Conservation (phyloP, 306 rosid genomes). For the Lotus japonicus region DNA sequence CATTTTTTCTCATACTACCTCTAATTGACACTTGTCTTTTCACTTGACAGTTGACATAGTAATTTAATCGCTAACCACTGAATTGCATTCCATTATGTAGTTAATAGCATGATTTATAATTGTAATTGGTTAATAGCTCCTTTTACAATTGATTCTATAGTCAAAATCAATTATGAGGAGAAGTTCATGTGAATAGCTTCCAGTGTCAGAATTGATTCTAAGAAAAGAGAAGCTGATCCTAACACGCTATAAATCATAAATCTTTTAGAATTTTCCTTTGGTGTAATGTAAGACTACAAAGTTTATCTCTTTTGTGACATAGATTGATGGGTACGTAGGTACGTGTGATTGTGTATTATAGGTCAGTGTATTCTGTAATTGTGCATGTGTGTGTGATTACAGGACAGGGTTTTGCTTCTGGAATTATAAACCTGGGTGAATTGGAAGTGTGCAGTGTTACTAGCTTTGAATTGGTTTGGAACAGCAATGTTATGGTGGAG, state of each 20-base stretch:
- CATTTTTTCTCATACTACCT: no score
- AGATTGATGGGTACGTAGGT: background rate
- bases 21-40: background rate
- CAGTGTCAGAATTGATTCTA: no score
- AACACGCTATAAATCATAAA: no score
- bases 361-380: background rate
- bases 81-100: background rate
- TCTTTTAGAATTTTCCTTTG: no score
- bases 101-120: background rate
- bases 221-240: no score
- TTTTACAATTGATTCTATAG: no score
- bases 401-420: constrained; percentile 77
- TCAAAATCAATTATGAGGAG: no score
- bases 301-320: no score
- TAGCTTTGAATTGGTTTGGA: constrained; percentile 58
- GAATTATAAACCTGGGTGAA: constrained; percentile 64
- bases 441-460: constrained; percentile 57
- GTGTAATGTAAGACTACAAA: no score
- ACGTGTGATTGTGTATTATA: background rate
- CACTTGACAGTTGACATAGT: background rate
- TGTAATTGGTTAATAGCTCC: no score
- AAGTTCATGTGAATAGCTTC: no score
- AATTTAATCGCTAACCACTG: background rate
- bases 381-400: background rate
- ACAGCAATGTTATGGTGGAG: constrained; percentile 31